Percentiles rank a stretch among this genome's conserved stretches.
Evolutionary conservation across 2,329 filamentous ascomycete genomes (phyloP).

Genomic region (Exophiala sideris): DNA sequence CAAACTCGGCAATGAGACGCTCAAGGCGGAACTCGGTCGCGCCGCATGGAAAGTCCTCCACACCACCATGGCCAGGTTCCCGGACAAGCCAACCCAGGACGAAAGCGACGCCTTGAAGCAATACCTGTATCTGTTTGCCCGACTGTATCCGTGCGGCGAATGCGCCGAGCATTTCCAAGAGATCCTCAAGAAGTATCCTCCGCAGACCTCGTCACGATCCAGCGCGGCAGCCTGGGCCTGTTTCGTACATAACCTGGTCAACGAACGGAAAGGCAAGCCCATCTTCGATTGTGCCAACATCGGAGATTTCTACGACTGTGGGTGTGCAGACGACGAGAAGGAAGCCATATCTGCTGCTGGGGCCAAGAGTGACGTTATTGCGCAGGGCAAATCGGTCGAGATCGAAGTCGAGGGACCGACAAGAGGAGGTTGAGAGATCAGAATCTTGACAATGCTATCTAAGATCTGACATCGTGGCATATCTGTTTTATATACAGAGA

Average conservation of each 20-base stretch:
- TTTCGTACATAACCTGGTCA: constrained; percentile 65
- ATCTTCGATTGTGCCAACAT: constrained; percentile 63
- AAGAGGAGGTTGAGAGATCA: constrained; percentile 25
- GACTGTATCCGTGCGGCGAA: constrained; percentile 65
- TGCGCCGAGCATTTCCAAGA: constrained; percentile 62
- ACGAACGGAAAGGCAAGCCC: constrained; percentile 58
- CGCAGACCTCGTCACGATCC: constrained; percentile 60
- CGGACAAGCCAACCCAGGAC: constrained; percentile 59
- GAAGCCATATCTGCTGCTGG: constrained; percentile 26
- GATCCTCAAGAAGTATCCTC: constrained; percentile 60
- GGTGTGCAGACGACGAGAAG: constrained; percentile 57
- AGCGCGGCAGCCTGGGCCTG: constrained; percentile 65
- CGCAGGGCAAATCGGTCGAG: constrained; percentile 20
- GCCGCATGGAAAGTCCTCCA: constrained; percentile 66
- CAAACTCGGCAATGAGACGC: constrained; percentile 48
- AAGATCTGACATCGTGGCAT: too few species aligned
- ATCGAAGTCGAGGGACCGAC: constrained; percentile 28
- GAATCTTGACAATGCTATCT: not conserved
- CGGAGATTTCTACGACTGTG: constrained; percentile 65
- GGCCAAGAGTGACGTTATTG: constrained; percentile 18
- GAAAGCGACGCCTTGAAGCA: constrained; percentile 58
- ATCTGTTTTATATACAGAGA: too few species aligned
- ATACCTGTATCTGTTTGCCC: constrained; percentile 62
- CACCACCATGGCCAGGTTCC: constrained; percentile 64
- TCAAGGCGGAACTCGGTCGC: constrained; percentile 60